phyloP scores from a whole-genome alignment of 495 filamentous ascomycete genomes.

The Rusavskia elegans region DNA sequence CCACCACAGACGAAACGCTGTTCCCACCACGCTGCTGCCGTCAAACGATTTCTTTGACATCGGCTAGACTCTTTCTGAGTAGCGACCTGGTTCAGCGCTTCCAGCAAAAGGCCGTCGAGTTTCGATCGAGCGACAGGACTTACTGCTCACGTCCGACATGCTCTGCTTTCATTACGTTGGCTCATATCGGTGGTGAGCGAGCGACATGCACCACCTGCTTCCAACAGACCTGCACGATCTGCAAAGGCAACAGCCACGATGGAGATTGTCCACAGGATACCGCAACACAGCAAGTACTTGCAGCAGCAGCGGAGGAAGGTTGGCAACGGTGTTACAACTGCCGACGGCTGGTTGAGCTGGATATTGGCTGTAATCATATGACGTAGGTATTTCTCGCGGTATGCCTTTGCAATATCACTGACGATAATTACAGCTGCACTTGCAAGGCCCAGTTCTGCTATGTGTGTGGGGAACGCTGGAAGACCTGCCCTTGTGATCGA shows the following conservation, averaged over 20 bases:
- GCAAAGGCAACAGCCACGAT: constrained; percentile 27
- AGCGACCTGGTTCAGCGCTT: constrained; percentile 17
- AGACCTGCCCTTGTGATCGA: constrained; percentile 27
- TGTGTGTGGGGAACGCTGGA: constrained; percentile 34
- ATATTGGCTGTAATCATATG: constrained; percentile 33
- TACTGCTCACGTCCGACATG: constrained; percentile 32
- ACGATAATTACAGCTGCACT: constrained; percentile 23
- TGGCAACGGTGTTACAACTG: constrained; percentile 30
- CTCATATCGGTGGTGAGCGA: constrained; percentile 16
- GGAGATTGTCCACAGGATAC: constrained; percentile 27
- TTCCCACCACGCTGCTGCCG: constrained; percentile 39
- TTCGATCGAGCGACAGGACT: constrained; percentile 25
- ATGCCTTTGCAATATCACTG: constrained; percentile 1
- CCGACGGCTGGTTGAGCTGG: constrained; percentile 23
- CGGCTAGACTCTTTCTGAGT: constrained; percentile 17
- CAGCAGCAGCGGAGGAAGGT: constrained; percentile 18
- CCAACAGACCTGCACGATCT: constrained; percentile 26
- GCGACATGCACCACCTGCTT: constrained; percentile 27
- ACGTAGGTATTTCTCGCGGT: constrained; percentile 12
- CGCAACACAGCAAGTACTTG: constrained; percentile 17
- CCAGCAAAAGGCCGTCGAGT: constrained; percentile 26
- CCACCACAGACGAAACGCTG: constrained; percentile 29
- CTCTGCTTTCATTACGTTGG: constrained; percentile 25
- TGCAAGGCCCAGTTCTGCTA: constrained; percentile 45
- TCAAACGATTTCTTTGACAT: constrained; percentile 21